Evolutionary conservation across 2,329 filamentous ascomycete species (phyloP).

Genomic region (Penicillium vulpinum): DNA sequence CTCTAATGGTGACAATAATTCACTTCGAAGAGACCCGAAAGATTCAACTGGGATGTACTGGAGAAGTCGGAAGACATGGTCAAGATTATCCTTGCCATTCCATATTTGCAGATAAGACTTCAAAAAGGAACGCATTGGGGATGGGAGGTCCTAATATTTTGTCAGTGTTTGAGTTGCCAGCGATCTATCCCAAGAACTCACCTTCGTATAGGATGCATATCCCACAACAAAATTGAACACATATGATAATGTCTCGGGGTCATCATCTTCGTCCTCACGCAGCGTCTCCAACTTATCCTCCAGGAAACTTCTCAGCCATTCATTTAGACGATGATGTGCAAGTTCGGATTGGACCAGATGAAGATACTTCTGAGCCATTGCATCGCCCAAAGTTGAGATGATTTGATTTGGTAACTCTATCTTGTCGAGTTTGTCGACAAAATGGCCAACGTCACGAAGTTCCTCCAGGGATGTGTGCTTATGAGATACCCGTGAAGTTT

Average conservation of each 20-base stretch:
- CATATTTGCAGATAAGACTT: constrained; percentile 59
- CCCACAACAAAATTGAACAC: constrained; percentile 35
- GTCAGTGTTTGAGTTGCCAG: constrained; percentile 4
- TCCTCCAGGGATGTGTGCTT: constrained; percentile 65
- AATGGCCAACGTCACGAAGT: constrained; percentile 67
- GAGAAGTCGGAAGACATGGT: constrained; percentile 40
- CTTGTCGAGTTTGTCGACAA: constrained; percentile 72
- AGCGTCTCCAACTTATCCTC: constrained; percentile 38
- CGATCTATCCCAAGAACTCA: constrained; percentile 13
- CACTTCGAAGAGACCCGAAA: constrained; percentile 35
- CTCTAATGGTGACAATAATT: constrained; percentile 45
- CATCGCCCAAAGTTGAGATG: constrained; percentile 72
- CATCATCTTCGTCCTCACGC: constrained; percentile 49
- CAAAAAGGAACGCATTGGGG: constrained; percentile 36
- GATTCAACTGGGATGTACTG: constrained; percentile 35
- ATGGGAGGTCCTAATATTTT: constrained; percentile 33
- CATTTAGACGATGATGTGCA: constrained; percentile 42
- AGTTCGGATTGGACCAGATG: constrained; percentile 62
- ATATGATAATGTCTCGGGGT: constrained; percentile 37
- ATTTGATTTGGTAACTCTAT: constrained; percentile 82
- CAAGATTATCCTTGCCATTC: constrained; percentile 60
- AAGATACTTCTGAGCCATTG: constrained; percentile 73
- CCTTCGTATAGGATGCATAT: constrained; percentile 43
- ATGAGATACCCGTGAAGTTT: constrained; percentile 72
- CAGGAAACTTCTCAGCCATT: constrained; percentile 43